Evolutionary conservation across 2,329 filamentous ascomycete genomes (phyloP).

Genomic region (Xenoacremonium recifei): DNA sequence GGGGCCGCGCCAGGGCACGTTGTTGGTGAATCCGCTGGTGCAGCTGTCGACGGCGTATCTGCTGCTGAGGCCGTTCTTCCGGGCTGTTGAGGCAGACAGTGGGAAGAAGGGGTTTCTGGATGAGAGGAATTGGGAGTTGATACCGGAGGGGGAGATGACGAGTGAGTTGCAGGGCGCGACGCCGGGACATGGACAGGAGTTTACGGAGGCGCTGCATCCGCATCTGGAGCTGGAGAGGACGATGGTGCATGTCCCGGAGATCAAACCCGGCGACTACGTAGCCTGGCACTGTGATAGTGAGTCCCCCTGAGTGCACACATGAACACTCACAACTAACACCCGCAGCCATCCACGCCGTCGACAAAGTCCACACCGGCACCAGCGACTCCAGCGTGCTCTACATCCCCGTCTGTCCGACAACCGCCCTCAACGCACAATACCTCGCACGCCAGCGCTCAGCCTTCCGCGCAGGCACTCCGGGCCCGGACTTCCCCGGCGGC

Average conservation of each 20-base stretch:
- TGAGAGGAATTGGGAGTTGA: slow-evolving; percentile 59
- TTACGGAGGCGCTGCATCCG: slow-evolving; percentile 66
- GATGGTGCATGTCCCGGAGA: slow-evolving; percentile 68
- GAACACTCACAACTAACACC: slow-evolving; percentile 8
- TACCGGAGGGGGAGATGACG: slow-evolving; percentile 43
- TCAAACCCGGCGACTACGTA: slow-evolving; percentile 74
- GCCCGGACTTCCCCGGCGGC: slow-evolving; percentile 71
- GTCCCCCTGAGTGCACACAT: slow-evolving; percentile 7
- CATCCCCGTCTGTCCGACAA: slow-evolving; percentile 83
- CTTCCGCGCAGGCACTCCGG: slow-evolving; percentile 66
- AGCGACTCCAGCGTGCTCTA: slow-evolving; percentile 83
- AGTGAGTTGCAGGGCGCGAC: slow-evolving; percentile 68
- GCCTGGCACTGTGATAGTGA: slow-evolving; percentile 79
- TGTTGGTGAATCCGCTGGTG: slow-evolving; percentile 79
- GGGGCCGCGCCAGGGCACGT: slow-evolving; percentile 71
- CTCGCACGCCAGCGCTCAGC: slow-evolving; percentile 67
- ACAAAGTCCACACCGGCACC: slow-evolving; percentile 70
- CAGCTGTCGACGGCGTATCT: slow-evolving; percentile 75
- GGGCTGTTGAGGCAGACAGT: slow-evolving; percentile 36
- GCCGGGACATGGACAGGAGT: slow-evolving; percentile 69
- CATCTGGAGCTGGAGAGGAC: slow-evolving; percentile 65
- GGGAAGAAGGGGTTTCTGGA: slow-evolving; percentile 41
- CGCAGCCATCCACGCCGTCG: slow-evolving; percentile 73
- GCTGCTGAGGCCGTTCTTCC: slow-evolving; percentile 82
- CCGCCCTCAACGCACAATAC: slow-evolving; percentile 70